Evolutionary conservation across 352 stramenopile genomes (phyloP).

Genomic region (Phytophthora kernoviae): DNA sequence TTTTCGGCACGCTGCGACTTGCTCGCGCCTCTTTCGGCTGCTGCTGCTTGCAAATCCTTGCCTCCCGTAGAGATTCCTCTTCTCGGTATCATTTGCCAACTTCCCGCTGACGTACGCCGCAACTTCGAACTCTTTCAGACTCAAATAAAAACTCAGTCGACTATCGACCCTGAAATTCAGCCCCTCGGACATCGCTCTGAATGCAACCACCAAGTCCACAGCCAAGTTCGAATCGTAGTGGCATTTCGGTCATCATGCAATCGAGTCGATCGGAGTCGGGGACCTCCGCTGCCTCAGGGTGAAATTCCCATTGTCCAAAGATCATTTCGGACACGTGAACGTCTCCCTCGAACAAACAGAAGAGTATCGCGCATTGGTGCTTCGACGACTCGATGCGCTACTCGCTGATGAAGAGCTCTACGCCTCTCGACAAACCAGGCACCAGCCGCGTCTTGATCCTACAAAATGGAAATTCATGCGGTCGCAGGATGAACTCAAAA

Average conservation of each 20-base stretch:
- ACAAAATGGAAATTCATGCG: slow-evolving; percentile 44
- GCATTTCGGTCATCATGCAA: slow-evolving; percentile 21
- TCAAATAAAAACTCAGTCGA: slow-evolving; percentile 2
- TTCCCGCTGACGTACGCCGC: slow-evolving; percentile 20
- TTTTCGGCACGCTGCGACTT: not conserved
- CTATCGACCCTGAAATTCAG: not conserved
- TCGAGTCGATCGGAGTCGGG: slow-evolving; percentile 22
- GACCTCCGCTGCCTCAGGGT: slow-evolving; percentile 15
- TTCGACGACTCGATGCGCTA: slow-evolving; percentile 29
- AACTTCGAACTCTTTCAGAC: slow-evolving; percentile 14
- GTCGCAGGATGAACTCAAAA: slow-evolving; percentile 38
- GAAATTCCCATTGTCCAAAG: slow-evolving; percentile 36
- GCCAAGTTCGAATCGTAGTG: slow-evolving; percentile 4
- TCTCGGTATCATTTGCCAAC: slow-evolving; percentile 18
- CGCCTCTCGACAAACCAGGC: slow-evolving; percentile 2
- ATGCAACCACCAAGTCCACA: slow-evolving; percentile 14
- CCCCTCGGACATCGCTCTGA: not conserved
- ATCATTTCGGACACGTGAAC: slow-evolving; percentile 39
- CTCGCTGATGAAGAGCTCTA: slow-evolving; percentile 34
- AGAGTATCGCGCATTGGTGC: slow-evolving; percentile 39
- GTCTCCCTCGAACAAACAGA: slow-evolving; percentile 36
- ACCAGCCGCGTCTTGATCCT: slow-evolving; percentile 26
- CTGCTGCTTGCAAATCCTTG: not conserved
- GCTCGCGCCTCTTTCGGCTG: not conserved
- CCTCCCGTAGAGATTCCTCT: not conserved